phyloP scores from a whole-genome alignment of 306 rosid genomes.

The Glycine soja region DNA sequence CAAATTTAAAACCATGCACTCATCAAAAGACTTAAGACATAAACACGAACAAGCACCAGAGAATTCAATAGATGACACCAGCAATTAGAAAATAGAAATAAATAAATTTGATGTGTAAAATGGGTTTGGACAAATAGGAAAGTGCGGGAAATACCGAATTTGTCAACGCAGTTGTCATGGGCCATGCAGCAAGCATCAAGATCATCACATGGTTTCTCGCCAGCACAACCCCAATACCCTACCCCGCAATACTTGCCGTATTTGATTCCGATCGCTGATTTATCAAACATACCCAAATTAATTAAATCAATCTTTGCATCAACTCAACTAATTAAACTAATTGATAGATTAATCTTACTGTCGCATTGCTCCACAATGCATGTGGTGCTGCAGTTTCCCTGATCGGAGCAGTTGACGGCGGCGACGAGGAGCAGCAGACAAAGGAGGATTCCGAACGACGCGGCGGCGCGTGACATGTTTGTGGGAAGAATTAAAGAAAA shows the following conservation, averaged over 20 bases:
- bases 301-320: background rate
- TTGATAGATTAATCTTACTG: conserved; percentile 52
- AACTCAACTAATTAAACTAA: too few relatives aligned
- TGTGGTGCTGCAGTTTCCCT: conserved; percentile 69
- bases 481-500: background rate
- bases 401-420: conserved; percentile 44
- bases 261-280: conserved; percentile 64
- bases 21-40: too few relatives aligned
- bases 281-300: background rate
- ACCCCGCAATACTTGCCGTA: conserved; percentile 94
- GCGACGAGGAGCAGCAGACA: conserved; percentile 43
- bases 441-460: conserved; percentile 43
- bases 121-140: too few relatives aligned
- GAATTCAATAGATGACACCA: too few relatives aligned
- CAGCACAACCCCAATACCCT: conserved; percentile 82
- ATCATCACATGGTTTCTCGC: conserved; percentile 88
- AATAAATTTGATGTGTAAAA: too few relatives aligned
- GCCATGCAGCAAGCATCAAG: conserved; percentile 90
- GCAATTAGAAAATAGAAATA: too few relatives aligned
- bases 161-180: conserved; percentile 79
- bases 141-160: conserved; percentile 35
- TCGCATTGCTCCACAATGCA: conserved; percentile 72
- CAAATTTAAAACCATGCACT: too few relatives aligned
- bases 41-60: too few relatives aligned
- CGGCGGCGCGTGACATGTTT: conserved; percentile 49